Base-by-base conservation (phyloP, 108 stramenopile species). In the Phaeodactylum tricornutum region DNA sequence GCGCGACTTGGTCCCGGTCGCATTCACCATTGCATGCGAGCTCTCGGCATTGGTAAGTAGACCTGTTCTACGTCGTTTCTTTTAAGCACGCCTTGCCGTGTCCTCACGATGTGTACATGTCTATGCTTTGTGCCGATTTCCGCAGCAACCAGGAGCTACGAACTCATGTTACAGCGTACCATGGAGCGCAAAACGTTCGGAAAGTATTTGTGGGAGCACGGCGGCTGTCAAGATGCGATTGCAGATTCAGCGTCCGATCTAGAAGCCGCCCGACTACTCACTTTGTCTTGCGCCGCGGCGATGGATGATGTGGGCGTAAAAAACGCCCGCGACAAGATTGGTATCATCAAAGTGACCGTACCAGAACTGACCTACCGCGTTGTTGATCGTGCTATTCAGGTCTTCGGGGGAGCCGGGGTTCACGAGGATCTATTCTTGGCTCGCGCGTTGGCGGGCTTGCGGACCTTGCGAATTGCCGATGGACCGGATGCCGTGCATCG, bases 21-120 rank as follows among this genome's bases (percentile, higher is more conserved):
- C 25, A 86, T 98, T 43, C 95, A 96, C 77, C 97, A 98, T 66
- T 98, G 97, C 71, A 98, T 98, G 97, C 67, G 97, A 37, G 84
- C 89, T 0, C 64, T 96, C 48, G 97, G 97, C 34, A 57, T 87
- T 48, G 79, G 77, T 64, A 59, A 63, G 62, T 55, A 34, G 7
- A 42, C 8, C 8, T 43, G n/a, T 68, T 9, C 12, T 43, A 15
- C 16, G 42, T 20, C n/a, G 42, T 15, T 41, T 50, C 35, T 15
- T 2, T 50, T 33, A 2, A 23, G 37, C 8, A 8, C 23, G 8
- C 20, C 40, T 43, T 4, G 3, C 23, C 24, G 17, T 22, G 38
- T 25, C 19, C 39, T 25, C 32, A 48, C 26, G 24, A 8, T 8
- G 11, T 34, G 8, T 12, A 34, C 8, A 8, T 34, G 33, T 34